Conservation (phyloP, 768 basidiomycete genomes). For the Lactarius sanguifluus region DNA sequence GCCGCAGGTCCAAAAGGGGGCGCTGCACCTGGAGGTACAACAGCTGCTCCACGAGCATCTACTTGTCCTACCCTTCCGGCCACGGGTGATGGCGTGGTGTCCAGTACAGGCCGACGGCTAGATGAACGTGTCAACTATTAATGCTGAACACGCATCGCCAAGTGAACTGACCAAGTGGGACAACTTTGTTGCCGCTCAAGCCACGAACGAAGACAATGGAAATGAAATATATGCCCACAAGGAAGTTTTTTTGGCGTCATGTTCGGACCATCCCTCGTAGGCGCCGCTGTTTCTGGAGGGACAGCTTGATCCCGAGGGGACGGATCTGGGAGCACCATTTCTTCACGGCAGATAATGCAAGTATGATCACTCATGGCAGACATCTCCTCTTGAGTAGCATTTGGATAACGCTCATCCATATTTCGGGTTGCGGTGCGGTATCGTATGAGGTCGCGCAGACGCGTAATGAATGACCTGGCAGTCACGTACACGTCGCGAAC, state of each 20-base stretch:
- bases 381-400: conserved; percentile 87
- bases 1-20: conserved; percentile 38
- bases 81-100: conserved; percentile 17
- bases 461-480: conserved; percentile 85
- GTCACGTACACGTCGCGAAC: conserved; percentile 97
- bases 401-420: conserved; percentile 95
- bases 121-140: conserved; percentile 21
- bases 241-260: conserved; percentile 95
- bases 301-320: conserved; percentile 21
- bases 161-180: conserved; percentile 82
- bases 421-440: conserved; percentile 94
- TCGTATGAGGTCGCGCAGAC: conserved; percentile 83
- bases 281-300: conserved; percentile 31
- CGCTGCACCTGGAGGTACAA: conserved; percentile 35
- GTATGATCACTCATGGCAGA: conserved; percentile 80
- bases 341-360: conserved; percentile 98
- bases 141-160: conserved; percentile 4
- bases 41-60: conserved; percentile 28
- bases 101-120: conserved; percentile 29
- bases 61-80: conserved; percentile 23
- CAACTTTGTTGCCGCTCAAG: conserved; percentile 98
- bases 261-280: conserved; percentile 69
- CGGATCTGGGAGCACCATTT: conserved; percentile 60
- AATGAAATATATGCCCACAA: conserved; percentile 98
- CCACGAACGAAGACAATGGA: conserved; percentile 96